Evolutionary conservation across 2,329 filamentous ascomycete genomes (phyloP).

Genomic region (Ophiostoma sp.): DNA sequence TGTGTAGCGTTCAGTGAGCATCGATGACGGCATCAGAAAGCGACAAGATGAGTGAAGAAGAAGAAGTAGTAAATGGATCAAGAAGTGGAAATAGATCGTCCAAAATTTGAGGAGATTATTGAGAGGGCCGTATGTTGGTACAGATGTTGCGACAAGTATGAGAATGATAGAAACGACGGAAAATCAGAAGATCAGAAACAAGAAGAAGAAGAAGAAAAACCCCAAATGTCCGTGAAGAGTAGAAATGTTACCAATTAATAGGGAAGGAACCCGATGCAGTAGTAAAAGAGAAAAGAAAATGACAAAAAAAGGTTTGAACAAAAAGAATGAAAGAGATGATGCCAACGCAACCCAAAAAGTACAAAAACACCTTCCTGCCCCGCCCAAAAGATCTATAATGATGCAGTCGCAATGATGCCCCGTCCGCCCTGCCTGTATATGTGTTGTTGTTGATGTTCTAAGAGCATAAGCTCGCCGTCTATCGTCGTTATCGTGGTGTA

Average conservation of each 20-base stretch:
- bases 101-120: background rate
- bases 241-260: background rate
- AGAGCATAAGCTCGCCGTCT: slow-evolving; percentile 2
- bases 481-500: background rate
- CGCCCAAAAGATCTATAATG: background rate
- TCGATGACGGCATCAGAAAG: background rate
- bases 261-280: background rate
- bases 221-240: background rate
- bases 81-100: background rate
- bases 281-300: background rate
- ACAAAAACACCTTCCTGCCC: background rate
- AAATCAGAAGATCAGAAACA: background rate
- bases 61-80: background rate
- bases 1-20: background rate
- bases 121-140: background rate
- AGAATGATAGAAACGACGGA: background rate
- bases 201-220: background rate
- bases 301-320: background rate
- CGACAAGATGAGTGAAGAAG: background rate
- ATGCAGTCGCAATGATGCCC: background rate
- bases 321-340: background rate
- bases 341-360: background rate
- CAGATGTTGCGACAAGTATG: background rate
- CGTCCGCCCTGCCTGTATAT: slow-evolving; percentile 10
- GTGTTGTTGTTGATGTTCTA: background rate